A percentile compares a stretch with the other conserved stretches of the same genome.
Evolutionary conservation across 192 early-diverging fungal genomes (phyloP).

Genomic region (Backusella tuberculispora): DNA sequence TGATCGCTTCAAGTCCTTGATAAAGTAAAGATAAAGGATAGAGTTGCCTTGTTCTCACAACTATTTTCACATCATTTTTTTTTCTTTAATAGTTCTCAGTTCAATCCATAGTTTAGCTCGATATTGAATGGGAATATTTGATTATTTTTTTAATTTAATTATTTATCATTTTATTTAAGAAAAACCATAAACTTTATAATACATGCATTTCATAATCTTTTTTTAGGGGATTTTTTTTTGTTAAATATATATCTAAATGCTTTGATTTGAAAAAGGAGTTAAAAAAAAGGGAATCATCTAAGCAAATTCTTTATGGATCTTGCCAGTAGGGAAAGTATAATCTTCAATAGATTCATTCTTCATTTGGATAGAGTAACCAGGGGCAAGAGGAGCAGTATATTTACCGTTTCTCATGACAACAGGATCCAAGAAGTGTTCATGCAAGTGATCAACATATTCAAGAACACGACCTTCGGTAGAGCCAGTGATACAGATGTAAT

Average conservation of each 20-base stretch:
- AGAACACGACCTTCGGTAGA: slow-evolving; percentile 39
- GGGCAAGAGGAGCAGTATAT: slow-evolving; percentile 36
- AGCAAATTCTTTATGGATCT: not conserved
- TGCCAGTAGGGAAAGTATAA: slow-evolving; percentile 42
- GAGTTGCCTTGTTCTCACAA: too few species aligned
- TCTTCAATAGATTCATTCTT: slow-evolving; percentile 41
- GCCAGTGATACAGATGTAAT: slow-evolving; percentile 44
- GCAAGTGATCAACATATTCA: slow-evolving; percentile 47
- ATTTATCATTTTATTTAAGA: not conserved
- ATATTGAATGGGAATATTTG: too few species aligned
- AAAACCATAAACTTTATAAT: not conserved
- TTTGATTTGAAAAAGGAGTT: slow-evolving; percentile 8
- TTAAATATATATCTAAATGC: not conserved
- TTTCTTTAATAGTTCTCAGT: too few species aligned
- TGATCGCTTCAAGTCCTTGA: too few species aligned
- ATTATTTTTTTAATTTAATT: not conserved
- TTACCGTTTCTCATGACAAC: slow-evolving; percentile 38
- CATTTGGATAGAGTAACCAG: slow-evolving; percentile 43
- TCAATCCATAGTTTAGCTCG: too few species aligned
- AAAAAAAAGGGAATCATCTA: not conserved
- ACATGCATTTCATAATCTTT: slow-evolving; percentile 2
- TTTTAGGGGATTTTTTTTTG: not conserved
- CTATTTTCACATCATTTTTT: too few species aligned
- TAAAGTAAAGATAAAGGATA: too few species aligned
- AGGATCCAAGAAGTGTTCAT: slow-evolving; percentile 44